Percentiles rank a stretch among this genome's conserved stretches.
Conservation (phyloP, 352 stramenopile genomes). For the Blastocystis sp. region DNA sequence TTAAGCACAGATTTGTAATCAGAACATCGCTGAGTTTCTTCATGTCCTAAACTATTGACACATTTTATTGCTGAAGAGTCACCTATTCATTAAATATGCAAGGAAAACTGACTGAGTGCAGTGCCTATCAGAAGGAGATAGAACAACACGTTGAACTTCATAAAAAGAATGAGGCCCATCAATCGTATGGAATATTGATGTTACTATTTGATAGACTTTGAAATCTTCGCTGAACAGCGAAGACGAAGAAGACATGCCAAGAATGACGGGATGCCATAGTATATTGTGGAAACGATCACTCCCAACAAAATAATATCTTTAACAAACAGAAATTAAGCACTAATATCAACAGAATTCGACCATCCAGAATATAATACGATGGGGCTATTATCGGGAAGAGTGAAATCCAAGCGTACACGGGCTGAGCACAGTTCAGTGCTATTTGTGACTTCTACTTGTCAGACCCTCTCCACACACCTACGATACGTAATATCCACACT, state of each 20-base stretch:
- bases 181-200: neutral
- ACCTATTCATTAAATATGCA: neutral
- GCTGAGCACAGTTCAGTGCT: neutral
- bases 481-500: neutral
- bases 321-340: neutral
- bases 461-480: neutral
- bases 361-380: neutral
- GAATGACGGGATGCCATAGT: neutral
- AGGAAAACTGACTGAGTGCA: neutral
- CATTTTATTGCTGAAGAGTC: neutral
- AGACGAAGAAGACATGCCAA: neutral
- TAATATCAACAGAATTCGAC: slow-evolving; percentile 27
- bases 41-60: slow-evolving; percentile 53
- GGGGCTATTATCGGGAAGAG: neutral
- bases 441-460: neutral
- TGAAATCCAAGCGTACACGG: neutral
- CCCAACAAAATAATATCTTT: no score
- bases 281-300: no score
- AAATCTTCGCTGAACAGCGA: slow-evolving; percentile 27
- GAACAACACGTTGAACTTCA: neutral
- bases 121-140: neutral
- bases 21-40: slow-evolving; percentile 29
- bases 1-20: slow-evolving; percentile 36
- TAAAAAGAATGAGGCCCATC: neutral
- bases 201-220: neutral